These are phyloP conservation scores for Hericium erinaceus DNA, from an alignment of 768 basidiomycete species.

Conservation along the genomic window DNA sequence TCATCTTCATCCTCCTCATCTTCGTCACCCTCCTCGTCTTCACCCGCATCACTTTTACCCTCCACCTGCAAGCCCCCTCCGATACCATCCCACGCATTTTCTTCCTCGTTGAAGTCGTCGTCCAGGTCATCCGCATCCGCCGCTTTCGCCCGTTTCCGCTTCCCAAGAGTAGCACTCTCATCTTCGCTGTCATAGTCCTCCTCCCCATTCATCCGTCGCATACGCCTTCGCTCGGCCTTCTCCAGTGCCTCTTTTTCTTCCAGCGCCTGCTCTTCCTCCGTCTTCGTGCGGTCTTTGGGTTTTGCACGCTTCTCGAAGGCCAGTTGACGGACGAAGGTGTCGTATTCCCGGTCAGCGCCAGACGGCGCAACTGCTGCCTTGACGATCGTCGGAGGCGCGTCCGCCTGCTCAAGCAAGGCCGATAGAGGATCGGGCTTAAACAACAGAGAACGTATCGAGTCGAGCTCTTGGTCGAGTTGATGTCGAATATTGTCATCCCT, in stretches of 20 bases:
- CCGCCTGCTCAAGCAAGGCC: conserved; percentile 14
- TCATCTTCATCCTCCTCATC: conserved; percentile 24
- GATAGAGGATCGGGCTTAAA: conserved; percentile 42
- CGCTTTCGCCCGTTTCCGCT: conserved; percentile 47
- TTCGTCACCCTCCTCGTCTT: conserved; percentile 16
- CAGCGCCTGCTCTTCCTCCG: conserved; percentile 86
- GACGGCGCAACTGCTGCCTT: conserved; percentile 3
- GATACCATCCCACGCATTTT: conserved; percentile 17
- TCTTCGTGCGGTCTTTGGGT: conserved; percentile 92
- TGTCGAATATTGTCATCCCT: conserved; percentile 79
- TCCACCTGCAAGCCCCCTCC: conserved; percentile 26
- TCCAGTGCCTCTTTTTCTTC: conserved; percentile 84
- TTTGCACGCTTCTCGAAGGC: conserved; percentile 91
- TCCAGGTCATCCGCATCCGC: conserved; percentile 88
- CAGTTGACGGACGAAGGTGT: conserved; percentile 84
- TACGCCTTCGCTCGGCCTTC: conserved; percentile 70
- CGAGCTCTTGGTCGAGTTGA: conserved; percentile 83
- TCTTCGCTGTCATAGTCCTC: conserved; percentile 56
- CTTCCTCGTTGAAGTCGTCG: conserved; percentile 58
- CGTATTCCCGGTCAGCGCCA: conserved; percentile 63
- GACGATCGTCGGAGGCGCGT: not conserved
- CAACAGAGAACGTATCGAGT: conserved; percentile 67
- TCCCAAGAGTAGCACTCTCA: conserved; percentile 39
- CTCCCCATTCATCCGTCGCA: conserved; percentile 80
- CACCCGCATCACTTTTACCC: conserved; percentile 12